Evolutionary conservation across 768 basidiomycete genomes (phyloP).

Genomic region (Boletus edulis): DNA sequence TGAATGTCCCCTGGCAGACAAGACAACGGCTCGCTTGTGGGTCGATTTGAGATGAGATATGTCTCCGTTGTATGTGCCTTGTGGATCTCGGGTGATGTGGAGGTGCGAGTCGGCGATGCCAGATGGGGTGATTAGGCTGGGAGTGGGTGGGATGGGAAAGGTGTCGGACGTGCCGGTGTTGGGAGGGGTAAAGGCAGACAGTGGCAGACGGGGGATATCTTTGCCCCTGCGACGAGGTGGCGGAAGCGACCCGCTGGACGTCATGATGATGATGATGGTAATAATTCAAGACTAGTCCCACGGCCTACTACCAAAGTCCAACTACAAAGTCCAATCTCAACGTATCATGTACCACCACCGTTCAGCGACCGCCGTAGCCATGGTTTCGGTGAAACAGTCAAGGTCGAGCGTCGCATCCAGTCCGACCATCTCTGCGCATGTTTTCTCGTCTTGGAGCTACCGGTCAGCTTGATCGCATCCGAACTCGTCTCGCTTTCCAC

Average conservation of each 20-base stretch:
- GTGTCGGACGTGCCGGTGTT: slow-evolving; percentile 63
- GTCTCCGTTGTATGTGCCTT: slow-evolving; percentile 19
- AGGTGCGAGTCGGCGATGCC: slow-evolving; percentile 70
- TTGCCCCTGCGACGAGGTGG: slow-evolving; percentile 58
- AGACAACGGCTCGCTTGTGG: slow-evolving; percentile 60
- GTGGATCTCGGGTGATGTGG: slow-evolving; percentile 34
- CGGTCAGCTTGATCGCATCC: slow-evolving; percentile 7
- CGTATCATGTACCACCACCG: neutral
- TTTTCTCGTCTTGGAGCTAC: slow-evolving; percentile 16
- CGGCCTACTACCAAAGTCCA: neutral
- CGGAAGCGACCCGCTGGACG: neutral
- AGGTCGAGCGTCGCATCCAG: slow-evolving; percentile 24
- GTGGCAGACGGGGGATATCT: slow-evolving; percentile 66
- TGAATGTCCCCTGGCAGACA: slow-evolving; percentile 42
- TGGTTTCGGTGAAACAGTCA: neutral
- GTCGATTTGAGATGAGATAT: slow-evolving; percentile 40
- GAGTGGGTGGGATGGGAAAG: slow-evolving; percentile 68
- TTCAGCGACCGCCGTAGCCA: slow-evolving; percentile 24
- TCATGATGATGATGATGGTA: slow-evolving; percentile 17
- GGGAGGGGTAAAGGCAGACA: slow-evolving; percentile 74
- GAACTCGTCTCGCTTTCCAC: slow-evolving; percentile 4
- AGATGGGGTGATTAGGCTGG: slow-evolving; percentile 61
- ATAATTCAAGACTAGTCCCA: neutral
- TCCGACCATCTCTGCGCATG: slow-evolving; percentile 27
- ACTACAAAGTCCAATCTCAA: too few species aligned